Evolutionary conservation across 805 yeast species (phyloP).

Genomic region (Cyberlindnera americana): DNA sequence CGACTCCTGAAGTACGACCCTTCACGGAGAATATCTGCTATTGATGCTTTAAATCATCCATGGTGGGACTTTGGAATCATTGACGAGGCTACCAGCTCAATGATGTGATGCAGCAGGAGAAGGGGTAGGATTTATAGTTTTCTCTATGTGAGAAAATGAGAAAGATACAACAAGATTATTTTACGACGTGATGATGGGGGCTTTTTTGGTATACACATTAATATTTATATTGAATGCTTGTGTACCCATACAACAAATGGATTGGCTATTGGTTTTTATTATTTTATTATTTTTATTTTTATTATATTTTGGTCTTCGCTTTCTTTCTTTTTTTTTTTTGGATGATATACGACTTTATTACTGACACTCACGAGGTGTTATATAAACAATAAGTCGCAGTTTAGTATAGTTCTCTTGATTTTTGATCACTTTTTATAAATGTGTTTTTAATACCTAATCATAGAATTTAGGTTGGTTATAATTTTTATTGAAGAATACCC

Average conservation of each 20-base stretch:
- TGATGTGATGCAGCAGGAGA: no score
- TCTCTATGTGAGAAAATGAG: neutral
- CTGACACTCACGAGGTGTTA: no score
- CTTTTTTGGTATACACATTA: neutral
- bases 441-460: no score
- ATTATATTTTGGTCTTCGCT: neutral
- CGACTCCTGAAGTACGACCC: constrained; percentile 72
- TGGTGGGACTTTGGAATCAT: constrained; percentile 69
- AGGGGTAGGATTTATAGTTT: no score
- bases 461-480: no score
- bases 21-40: constrained; percentile 64
- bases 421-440: no score
- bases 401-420: no score
- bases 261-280: constrained; percentile 1
- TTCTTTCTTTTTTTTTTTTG: neutral
- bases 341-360: no score
- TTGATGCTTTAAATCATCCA: constrained; percentile 73
- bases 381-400: no score
- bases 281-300: neutral
- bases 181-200: constrained; percentile 9
- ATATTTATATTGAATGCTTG: neutral
- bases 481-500: no score
- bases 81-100: constrained; percentile 43
- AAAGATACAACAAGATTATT: neutral
- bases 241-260: no score